A percentile compares a stretch with the other conserved stretches of the same genome.
Conservation (phyloP, 1,284 basidiomycete genomes). For the Kalmanozyma brasiliensis region DNA sequence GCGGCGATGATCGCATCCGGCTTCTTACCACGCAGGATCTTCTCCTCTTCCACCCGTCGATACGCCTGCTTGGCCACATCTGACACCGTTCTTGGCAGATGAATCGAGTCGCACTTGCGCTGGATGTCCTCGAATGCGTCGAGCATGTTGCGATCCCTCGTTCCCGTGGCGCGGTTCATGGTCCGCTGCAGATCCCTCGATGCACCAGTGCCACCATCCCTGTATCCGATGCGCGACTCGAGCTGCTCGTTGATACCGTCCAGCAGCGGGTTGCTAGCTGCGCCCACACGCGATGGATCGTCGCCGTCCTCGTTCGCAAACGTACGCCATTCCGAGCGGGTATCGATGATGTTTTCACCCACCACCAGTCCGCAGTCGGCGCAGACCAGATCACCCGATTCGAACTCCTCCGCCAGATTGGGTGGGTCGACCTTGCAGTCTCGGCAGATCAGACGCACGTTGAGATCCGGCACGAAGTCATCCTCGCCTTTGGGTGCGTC, state of each 20-base stretch:
- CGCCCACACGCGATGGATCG: conserved; percentile 99
- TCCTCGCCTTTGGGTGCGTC: conserved; percentile 54
- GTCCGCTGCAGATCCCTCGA: conserved; percentile 93
- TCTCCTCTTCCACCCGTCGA: conserved; percentile 95
- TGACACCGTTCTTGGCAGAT: conserved; percentile 90
- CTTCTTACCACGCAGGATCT: conserved; percentile 88
- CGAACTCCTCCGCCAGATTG: conserved; percentile 95
- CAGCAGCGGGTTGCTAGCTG: conserved; percentile 89
- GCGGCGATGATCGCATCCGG: conserved; percentile 93
- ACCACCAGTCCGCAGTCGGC: conserved; percentile 93
- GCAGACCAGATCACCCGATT: conserved; percentile 96
- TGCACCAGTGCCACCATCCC: conserved; percentile 91
- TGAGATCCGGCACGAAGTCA: conserved; percentile 63
- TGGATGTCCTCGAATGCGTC: conserved; percentile 90
- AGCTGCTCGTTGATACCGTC: conserved; percentile 90
- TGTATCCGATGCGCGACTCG: conserved; percentile 92
- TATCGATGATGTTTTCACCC: conserved; percentile 96
- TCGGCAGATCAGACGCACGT: conserved; percentile 74
- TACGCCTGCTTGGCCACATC: conserved; percentile 97
- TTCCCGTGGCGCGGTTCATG: conserved; percentile 76
- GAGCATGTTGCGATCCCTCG: conserved; percentile 84
- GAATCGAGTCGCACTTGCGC: conserved; percentile 93
- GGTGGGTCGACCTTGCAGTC: conserved; percentile 92
- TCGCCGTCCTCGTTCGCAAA: conserved; percentile 97
- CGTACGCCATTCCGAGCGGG: conserved; percentile 95